Evolutionary conservation across 2,329 filamentous ascomycete species (phyloP), one percentile per base, ranked within the genome.

Genomic region (Phoma sp.): DNA sequence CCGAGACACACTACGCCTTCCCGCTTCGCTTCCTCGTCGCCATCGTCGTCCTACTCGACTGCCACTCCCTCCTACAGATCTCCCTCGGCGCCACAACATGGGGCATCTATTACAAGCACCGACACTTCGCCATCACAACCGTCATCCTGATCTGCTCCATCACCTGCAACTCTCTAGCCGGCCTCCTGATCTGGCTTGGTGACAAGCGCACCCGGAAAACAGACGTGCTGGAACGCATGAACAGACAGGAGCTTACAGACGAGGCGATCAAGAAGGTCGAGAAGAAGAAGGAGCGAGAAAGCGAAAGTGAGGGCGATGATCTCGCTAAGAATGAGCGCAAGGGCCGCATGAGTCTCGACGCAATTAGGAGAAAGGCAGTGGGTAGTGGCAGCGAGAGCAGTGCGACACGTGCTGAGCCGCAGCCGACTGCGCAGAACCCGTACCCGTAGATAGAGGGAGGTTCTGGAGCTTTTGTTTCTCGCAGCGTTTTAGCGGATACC

Each of bases 81-180:
- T 84, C 89, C 0, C 86, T 96, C 0, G 91, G 91, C 7, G 83
- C 87, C 3, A 87, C 83, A 58, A 96, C 91, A 0, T 96, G 89
- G 89, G 84, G 85, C 24, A 93, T 93, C 64, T 81, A 86, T 72
- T 91, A 90, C 75, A 81, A 86, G 44, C 75, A 79, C 0, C 86
- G 91, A 0, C 87, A 87, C 0, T 82, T 86, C 58, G 89, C 89
- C 1, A 75, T 93, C 25, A 96, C 91, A 0, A 91, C 91, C 0
- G 86, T 89, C 5, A 93, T 96, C 51, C 89, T 96, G 2, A 89
- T 86, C 67, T 89, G 86, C 66, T 91, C 87, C 23, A 90, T 96
- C 63, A 83, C 86, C 0, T 89, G 86, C 69, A 96, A 96, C 70
- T 87, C 91, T 59, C 83, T 83, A 0, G 91, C 88, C 0, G 91